Percentiles rank a stretch among this genome's conserved stretches.
Conservation (phyloP, 2,329 filamentous ascomycete species). For the Verticillium zaregamsianum region DNA sequence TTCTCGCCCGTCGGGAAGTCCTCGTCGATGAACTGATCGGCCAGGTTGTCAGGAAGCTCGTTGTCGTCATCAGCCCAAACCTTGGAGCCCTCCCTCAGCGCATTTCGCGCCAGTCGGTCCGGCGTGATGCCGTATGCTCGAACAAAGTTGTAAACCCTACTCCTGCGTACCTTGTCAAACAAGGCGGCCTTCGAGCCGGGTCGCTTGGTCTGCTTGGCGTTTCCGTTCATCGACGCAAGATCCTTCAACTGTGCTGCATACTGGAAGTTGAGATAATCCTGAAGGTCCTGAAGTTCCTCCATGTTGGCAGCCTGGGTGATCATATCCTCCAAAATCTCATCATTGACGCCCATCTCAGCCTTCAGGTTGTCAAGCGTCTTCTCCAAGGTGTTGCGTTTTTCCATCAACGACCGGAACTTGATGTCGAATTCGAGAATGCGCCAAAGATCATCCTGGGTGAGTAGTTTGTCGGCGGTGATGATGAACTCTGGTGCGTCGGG, state of each 20-base stretch:
- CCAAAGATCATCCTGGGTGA: slow-evolving; percentile 93
- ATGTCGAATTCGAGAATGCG: slow-evolving; percentile 91
- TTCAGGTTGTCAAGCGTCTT: slow-evolving; percentile 73
- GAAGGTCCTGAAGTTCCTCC: slow-evolving; percentile 93
- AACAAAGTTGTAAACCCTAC: slow-evolving; percentile 77
- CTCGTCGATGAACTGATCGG: slow-evolving; percentile 69
- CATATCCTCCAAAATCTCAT: slow-evolving; percentile 77
- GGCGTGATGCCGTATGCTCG: slow-evolving; percentile 86
- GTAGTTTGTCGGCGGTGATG: slow-evolving; percentile 77
- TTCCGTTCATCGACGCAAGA: slow-evolving; percentile 59
- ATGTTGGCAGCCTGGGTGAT: slow-evolving; percentile 76
- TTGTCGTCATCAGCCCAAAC: slow-evolving; percentile 81
- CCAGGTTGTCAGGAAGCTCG: slow-evolving; percentile 78
- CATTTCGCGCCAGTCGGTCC: slow-evolving; percentile 84
- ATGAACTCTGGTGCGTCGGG: slow-evolving; percentile 68
- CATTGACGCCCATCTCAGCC: slow-evolving; percentile 55
- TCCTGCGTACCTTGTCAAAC: slow-evolving; percentile 79
- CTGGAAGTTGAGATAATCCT: slow-evolving; percentile 94
- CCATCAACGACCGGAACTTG: slow-evolving; percentile 87
- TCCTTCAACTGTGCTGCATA: slow-evolving; percentile 84
- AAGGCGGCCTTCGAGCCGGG: slow-evolving; percentile 78
- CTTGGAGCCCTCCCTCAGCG: slow-evolving; percentile 71
- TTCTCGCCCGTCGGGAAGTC: slow-evolving; percentile 73
- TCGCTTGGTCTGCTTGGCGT: slow-evolving; percentile 66
- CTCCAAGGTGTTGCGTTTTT: slow-evolving; percentile 84